phyloP scores from a whole-genome alignment of 139 green algal genomes.

The Micromonas commoda region DNA sequence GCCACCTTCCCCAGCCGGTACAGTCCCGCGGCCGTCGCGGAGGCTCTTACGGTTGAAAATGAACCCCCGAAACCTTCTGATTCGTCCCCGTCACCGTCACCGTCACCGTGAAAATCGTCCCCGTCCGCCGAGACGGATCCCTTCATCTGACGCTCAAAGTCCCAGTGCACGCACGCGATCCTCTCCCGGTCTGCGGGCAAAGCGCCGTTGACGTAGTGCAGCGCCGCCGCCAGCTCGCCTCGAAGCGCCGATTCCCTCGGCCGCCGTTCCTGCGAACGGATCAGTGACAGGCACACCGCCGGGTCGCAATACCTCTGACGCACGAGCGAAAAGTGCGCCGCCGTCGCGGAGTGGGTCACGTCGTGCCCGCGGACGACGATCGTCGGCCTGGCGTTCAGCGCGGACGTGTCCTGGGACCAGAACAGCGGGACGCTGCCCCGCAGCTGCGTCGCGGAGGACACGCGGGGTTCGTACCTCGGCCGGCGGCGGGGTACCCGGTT shows the following conservation, averaged over 20 bases:
- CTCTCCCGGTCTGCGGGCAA: background rate
- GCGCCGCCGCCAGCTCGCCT: background rate
- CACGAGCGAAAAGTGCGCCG: background rate
- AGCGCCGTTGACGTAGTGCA: background rate
- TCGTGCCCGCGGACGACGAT: slow-evolving; percentile 17
- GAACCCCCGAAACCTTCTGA: too few relatives aligned
- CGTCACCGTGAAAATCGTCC: background rate
- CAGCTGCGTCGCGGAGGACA: slow-evolving; percentile 38
- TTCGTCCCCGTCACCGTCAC: background rate
- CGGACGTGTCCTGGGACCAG: slow-evolving; percentile 70
- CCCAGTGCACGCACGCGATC: background rate
- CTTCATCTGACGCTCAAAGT: background rate
- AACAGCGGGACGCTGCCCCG: slow-evolving; percentile 73
- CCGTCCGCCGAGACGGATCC: too few relatives aligned
- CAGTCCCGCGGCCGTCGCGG: too few relatives aligned
- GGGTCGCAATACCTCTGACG: background rate
- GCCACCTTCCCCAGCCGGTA: background rate
- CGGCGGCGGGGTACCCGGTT: too few relatives aligned
- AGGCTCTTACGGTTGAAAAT: too few relatives aligned
- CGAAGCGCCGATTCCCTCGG: background rate
- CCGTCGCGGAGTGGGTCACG: background rate
- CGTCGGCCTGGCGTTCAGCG: slow-evolving; percentile 39
- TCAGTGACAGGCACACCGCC: background rate
- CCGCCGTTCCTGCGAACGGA: background rate
- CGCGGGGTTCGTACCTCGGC: too few relatives aligned